These are phyloP conservation scores for Beauveria rudraprayagi DNA, from an alignment of 2,329 filamentous ascomycete genomes.

Conservation along the genomic window DNA sequence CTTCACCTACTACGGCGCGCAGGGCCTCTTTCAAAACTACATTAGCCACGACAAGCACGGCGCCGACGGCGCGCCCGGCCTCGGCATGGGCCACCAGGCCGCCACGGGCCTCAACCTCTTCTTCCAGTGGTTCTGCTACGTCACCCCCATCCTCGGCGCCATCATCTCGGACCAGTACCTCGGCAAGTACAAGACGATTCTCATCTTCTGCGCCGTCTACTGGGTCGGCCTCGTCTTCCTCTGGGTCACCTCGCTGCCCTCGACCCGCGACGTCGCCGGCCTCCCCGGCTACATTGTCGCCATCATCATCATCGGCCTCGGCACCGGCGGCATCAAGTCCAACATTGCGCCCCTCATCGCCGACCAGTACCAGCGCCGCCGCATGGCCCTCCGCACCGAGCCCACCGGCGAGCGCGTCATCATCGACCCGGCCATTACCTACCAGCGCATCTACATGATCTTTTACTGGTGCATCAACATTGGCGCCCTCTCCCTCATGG, in stretches of 20 bases:
- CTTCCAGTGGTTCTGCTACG: constrained; percentile 45
- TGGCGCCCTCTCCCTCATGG: constrained; percentile 59
- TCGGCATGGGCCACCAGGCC: constrained; percentile 46
- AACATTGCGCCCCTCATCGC: constrained; percentile 53
- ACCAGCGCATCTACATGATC: constrained; percentile 64
- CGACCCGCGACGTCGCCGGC: constrained; percentile 30
- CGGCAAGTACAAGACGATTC: constrained; percentile 55
- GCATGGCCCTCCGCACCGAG: constrained; percentile 41
- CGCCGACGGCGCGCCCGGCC: constrained; percentile 36
- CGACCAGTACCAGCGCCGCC: constrained; percentile 54
- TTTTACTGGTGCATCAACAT: constrained; percentile 70
- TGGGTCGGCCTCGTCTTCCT: constrained; percentile 47
- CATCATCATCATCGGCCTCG: constrained; percentile 56
- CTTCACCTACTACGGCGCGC: constrained; percentile 50
- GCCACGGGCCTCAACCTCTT: constrained; percentile 48
- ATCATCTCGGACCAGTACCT: constrained; percentile 50
- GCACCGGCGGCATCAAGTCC: constrained; percentile 62
- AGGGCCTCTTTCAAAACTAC: constrained; percentile 50
- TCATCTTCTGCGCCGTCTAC: constrained; percentile 50
- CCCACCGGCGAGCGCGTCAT: constrained; percentile 51
- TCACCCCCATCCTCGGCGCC: constrained; percentile 39
- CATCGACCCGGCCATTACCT: constrained; percentile 58
- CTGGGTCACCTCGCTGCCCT: constrained; percentile 40
- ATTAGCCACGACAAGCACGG: constrained; percentile 30
- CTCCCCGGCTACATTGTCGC: constrained; percentile 45